Evolutionary conservation across 192 early-diverging fungal genomes (phyloP).

Genomic region (Gigaspora rosea): DNA sequence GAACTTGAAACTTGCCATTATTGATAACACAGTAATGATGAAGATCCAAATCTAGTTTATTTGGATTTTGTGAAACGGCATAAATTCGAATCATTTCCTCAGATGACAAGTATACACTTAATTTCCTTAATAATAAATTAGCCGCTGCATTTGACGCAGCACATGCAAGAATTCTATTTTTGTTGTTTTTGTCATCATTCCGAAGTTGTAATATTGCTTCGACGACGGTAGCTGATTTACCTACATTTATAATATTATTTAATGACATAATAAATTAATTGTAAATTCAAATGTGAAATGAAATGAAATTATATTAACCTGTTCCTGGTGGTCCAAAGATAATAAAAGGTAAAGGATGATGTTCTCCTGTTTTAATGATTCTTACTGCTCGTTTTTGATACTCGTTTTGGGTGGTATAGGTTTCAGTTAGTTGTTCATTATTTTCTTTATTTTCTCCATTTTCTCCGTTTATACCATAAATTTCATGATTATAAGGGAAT

Average conservation of each 20-base stretch:
- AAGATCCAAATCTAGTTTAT: background rate
- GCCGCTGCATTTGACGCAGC: background rate
- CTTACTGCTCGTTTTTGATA: background rate
- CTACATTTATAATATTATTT: background rate
- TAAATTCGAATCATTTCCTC: slow-evolving; percentile 1
- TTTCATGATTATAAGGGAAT: background rate
- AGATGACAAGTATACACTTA: background rate
- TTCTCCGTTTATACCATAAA: too few species aligned
- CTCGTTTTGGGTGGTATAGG: background rate
- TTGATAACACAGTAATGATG: background rate
- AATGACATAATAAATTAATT: background rate
- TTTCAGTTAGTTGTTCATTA: background rate
- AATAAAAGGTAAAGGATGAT: background rate
- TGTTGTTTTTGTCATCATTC: background rate
- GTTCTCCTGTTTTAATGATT: background rate
- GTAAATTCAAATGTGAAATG: too few species aligned
- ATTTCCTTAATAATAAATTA: background rate
- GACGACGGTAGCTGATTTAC: background rate
- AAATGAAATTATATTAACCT: too few species aligned
- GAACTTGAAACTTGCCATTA: background rate
- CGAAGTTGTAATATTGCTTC: background rate
- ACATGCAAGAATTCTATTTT: background rate
- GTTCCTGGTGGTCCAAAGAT: background rate
- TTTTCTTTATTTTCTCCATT: background rate
- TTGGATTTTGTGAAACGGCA: background rate